Evolutionary conservation across 2,329 filamentous ascomycete genomes (phyloP), one percentile per base, ranked within the genome.

Genomic region (Waltergamsia citrina): DNA sequence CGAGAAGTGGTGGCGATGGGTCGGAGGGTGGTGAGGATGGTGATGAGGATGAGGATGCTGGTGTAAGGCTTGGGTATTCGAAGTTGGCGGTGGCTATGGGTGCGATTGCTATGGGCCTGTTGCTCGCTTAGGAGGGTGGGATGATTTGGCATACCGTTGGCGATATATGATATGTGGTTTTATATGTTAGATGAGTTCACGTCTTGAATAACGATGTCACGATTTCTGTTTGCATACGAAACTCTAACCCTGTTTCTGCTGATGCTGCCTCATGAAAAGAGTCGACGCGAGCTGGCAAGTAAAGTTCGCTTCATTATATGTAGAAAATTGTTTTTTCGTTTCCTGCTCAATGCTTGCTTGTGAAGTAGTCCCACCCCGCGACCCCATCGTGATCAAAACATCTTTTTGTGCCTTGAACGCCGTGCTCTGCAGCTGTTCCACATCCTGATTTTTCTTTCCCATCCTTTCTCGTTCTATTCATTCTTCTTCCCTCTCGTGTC

Each of bases 341-440:
- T 27, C 16, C 25, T 27, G 25, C n/a, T n/a, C n/a, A 27, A 27
- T 27, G 25, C 25, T n/a, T 7, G 25, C 25, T 27, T 15, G 12
- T 27, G 16, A 27, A 14, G 17, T 18, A 5, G n/a, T 17, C 17
- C 19, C 19, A n/a, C 29, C 12, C 17, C 29, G 14, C 18, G 17
- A 11, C 5, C 18, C 18, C 6, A 18, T 29, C 14, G 28, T 26
- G 24, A 31, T 24, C 30, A 35, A 35, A 35, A 29, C 37, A 35
- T 21, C 41, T 43, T 45, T 50, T 43, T 45, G 46, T 49, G 47
- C 53, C 49, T 39, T 47, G 39, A 58, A 60, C 54, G 56, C 57
- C 57, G 49, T 50, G 51, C 52, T 48, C 43, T 41, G 38, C 23
- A 24, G 29, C 36, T 20, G 25, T 19, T 31, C 20, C n/a, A 7